Conservation (phyloP, 306 rosid species). For the Vigna hirtella region DNA sequence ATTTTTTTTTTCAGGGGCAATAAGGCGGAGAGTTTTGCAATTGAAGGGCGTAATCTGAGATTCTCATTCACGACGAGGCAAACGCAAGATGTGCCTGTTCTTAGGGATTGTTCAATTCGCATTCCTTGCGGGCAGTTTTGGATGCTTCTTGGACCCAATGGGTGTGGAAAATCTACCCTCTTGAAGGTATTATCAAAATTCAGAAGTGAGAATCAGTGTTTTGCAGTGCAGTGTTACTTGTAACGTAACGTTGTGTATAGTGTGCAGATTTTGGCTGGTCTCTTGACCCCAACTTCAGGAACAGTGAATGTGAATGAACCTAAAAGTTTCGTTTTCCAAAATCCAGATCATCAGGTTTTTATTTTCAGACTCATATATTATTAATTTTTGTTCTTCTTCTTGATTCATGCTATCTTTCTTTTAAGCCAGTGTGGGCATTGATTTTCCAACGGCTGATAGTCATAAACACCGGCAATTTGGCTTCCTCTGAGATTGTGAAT, state of each 20-base stretch:
- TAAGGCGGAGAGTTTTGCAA: conserved; percentile 55
- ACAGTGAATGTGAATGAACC: conserved; percentile 63
- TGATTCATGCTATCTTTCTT: conserved; percentile 31
- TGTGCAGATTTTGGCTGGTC: conserved; percentile 84
- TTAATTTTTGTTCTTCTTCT: not conserved
- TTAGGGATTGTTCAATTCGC: conserved; percentile 73
- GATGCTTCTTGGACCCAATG: conserved; percentile 96
- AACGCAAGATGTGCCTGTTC: conserved; percentile 58
- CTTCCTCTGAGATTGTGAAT: not conserved
- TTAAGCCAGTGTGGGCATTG: not conserved
- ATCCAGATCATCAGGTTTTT: conserved; percentile 85
- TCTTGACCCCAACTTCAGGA: conserved; percentile 72
- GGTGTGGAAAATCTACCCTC: conserved; percentile 90
- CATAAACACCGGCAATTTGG: not conserved
- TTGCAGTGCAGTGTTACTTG: not conserved
- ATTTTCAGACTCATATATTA: not conserved
- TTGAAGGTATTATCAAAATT: conserved; percentile 62
- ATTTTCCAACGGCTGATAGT: not conserved
- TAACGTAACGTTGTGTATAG: not conserved
- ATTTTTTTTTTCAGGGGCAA: conserved; percentile 47
- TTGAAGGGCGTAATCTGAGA: conserved; percentile 65
- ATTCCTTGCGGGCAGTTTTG: conserved; percentile 87
- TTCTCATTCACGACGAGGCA: conserved; percentile 65
- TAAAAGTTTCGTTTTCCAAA: conserved; percentile 83
- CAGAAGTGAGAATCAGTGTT: not conserved